These are phyloP conservation scores for Russula olivacea DNA, from an alignment of 768 basidiomycete species.

Conservation along the genomic window DNA sequence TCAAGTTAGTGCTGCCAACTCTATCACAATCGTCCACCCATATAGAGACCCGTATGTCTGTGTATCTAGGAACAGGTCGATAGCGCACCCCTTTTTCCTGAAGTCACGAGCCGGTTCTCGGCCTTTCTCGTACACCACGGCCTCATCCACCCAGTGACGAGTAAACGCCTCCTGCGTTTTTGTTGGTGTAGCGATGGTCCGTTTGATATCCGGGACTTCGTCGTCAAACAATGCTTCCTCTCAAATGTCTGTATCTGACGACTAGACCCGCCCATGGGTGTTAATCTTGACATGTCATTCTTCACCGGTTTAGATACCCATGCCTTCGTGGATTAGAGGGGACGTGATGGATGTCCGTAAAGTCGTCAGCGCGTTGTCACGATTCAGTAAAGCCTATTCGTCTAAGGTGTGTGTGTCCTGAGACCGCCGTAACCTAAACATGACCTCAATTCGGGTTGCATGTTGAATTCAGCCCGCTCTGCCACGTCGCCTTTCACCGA, in stretches of 20 bases:
- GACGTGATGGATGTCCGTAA: conserved; percentile 72
- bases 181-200: conserved; percentile 86
- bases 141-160: conserved; percentile 55
- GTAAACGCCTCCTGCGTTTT: conserved; percentile 53
- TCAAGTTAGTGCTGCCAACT: conserved; percentile 54
- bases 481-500: conserved; percentile 39
- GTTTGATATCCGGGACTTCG: conserved; percentile 77
- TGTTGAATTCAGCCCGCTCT: conserved; percentile 19
- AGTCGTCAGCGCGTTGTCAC: conserved; percentile 45
- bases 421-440: background rate
- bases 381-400: conserved; percentile 1
- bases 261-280: conserved; percentile 11
- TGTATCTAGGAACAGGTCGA: conserved; percentile 70
- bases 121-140: conserved; percentile 65
- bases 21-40: background rate
- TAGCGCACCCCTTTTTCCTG: conserved; percentile 65
- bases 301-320: conserved; percentile 41
- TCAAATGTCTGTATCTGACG: conserved; percentile 50
- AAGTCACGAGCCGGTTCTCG: conserved; percentile 57
- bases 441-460: conserved; percentile 14
- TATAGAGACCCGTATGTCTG: background rate
- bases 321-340: conserved; percentile 69
- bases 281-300: conserved; percentile 10
- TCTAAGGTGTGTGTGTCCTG: conserved; percentile 15
- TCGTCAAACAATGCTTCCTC: conserved; percentile 86